A percentile compares a stretch with the other conserved stretches of the same genome.
Conservation (phyloP, 768 basidiomycete genomes). For the Trametes cinnabarina region DNA sequence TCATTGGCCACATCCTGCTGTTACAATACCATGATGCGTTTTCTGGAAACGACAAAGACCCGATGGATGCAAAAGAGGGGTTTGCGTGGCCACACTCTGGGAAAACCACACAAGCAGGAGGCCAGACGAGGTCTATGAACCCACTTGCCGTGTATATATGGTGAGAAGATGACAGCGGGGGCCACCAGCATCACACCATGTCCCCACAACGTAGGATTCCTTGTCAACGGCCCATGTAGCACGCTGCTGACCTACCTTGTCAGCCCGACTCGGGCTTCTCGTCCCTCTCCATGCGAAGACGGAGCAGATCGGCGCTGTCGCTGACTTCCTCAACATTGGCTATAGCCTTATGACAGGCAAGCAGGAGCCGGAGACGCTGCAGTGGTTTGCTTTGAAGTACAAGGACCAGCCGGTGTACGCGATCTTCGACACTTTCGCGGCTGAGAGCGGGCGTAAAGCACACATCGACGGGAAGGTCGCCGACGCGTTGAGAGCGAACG, state of each 20-base stretch:
- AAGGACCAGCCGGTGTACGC: conserved; percentile 28
- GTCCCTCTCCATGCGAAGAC: conserved; percentile 31
- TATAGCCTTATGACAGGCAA: conserved; percentile 27
- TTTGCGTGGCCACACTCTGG: too few species aligned
- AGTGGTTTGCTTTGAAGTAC: conserved; percentile 40
- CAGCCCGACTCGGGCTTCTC: conserved; percentile 27
- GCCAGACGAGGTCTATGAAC: too few species aligned
- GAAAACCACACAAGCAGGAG: too few species aligned
- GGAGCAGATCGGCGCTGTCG: conserved; percentile 26
- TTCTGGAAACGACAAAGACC: too few species aligned
- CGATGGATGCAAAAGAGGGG: too few species aligned
- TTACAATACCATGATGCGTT: too few species aligned
- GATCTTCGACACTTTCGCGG: conserved; percentile 42
- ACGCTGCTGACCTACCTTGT: neutral
- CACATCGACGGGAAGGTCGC: conserved; percentile 38
- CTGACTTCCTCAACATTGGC: conserved; percentile 32
- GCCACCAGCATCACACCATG: neutral
- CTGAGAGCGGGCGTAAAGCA: conserved; percentile 33
- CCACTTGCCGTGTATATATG: neutral
- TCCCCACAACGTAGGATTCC: conserved; percentile 10
- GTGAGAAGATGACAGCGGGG: neutral
- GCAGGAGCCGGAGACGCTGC: conserved; percentile 36
- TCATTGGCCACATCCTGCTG: neutral
- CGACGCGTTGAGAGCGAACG: conserved; percentile 35
- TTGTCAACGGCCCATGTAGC: too few species aligned